phyloP scores from a whole-genome alignment of 2,329 filamentous ascomycete genomes.

The Ophiosphaerella narmari region DNA sequence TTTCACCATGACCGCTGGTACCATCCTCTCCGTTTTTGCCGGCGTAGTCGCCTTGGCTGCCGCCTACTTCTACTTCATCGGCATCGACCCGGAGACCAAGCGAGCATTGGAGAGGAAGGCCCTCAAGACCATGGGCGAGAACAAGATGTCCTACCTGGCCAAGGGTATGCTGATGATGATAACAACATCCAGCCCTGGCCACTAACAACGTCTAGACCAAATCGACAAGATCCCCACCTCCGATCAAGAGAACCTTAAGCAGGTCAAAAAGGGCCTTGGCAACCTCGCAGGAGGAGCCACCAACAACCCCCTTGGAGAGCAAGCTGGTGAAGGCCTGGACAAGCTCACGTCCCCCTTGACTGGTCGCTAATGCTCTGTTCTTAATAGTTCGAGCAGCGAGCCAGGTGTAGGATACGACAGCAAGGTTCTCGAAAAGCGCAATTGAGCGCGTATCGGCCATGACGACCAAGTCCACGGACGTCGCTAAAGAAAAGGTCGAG shows the following conservation, averaged over 20 bases:
- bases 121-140: slow-evolving; percentile 58
- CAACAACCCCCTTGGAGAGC: slow-evolving; percentile 45
- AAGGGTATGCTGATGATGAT: slow-evolving; percentile 34
- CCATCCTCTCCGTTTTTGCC: slow-evolving; percentile 39
- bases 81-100: slow-evolving; percentile 54
- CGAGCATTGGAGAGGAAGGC: slow-evolving; percentile 53
- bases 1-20: slow-evolving; percentile 31
- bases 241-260: slow-evolving; percentile 45
- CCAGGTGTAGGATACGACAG: slow-evolving; percentile 27
- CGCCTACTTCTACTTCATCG: slow-evolving; percentile 54
- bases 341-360: slow-evolving; percentile 42
- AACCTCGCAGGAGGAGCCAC: slow-evolving; percentile 41
- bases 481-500: slow-evolving; percentile 6
- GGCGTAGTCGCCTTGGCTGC: slow-evolving; percentile 37
- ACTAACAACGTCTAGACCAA: slow-evolving; percentile 36
- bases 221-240: slow-evolving; percentile 47
- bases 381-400: slow-evolving; percentile 28
- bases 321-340: slow-evolving; percentile 44
- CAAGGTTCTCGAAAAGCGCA: slow-evolving; percentile 22
- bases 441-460: slow-evolving; percentile 26
- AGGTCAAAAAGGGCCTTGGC: slow-evolving; percentile 43
- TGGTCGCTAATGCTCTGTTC: slow-evolving; percentile 39
- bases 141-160: slow-evolving; percentile 52
- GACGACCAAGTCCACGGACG: slow-evolving; percentile 13
- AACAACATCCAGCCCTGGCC: background rate